A percentile compares a stretch with the other conserved stretches of the same genome.
These are phyloP conservation scores for Scortechinia acanthostroma DNA, from an alignment of 2,329 filamentous ascomycete genomes.

Conservation along the genomic window DNA sequence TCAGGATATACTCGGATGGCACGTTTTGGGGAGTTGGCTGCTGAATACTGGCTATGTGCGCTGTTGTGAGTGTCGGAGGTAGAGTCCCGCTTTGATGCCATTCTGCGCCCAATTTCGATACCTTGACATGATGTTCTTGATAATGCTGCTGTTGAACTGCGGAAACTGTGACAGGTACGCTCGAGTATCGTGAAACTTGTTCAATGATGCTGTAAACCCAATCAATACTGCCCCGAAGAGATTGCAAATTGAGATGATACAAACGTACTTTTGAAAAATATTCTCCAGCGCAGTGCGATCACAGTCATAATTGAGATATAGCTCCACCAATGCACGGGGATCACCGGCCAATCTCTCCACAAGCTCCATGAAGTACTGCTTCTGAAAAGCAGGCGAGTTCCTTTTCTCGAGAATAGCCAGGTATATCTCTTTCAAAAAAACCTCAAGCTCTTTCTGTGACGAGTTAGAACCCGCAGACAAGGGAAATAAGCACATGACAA, in stretches of 20 bases:
- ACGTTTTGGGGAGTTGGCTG: conserved; percentile 60
- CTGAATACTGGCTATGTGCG: conserved; percentile 56
- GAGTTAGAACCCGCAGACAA: conserved; percentile 3
- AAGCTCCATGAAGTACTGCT: conserved; percentile 82
- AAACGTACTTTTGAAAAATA: conserved; percentile 1
- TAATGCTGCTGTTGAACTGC: conserved; percentile 77
- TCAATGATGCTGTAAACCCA: conserved; percentile 95
- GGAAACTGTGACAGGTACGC: conserved; percentile 68
- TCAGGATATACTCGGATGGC: conserved; percentile 84
- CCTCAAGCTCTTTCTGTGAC: conserved; percentile 85
- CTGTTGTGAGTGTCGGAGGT: conserved; percentile 77
- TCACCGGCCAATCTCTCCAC: conserved; percentile 79
- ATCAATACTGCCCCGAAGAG: conserved; percentile 25
- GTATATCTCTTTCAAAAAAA: conserved; percentile 96
- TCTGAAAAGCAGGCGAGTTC: conserved; percentile 81
- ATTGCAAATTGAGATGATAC: too few relatives aligned
- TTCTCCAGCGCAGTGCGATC: conserved; percentile 63
- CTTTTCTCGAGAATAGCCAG: conserved; percentile 82
- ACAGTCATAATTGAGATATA: conserved; percentile 97
- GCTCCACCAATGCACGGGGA: conserved; percentile 81
- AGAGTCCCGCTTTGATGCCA: conserved; percentile 84
- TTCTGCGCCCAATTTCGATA: conserved; percentile 49
- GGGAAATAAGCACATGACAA: conserved; percentile 15
- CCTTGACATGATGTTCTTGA: conserved; percentile 67
- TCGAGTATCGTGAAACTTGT: conserved; percentile 82